Conservation (phyloP, 2,329 filamentous ascomycete genomes). For the Fusarium redolens region DNA sequence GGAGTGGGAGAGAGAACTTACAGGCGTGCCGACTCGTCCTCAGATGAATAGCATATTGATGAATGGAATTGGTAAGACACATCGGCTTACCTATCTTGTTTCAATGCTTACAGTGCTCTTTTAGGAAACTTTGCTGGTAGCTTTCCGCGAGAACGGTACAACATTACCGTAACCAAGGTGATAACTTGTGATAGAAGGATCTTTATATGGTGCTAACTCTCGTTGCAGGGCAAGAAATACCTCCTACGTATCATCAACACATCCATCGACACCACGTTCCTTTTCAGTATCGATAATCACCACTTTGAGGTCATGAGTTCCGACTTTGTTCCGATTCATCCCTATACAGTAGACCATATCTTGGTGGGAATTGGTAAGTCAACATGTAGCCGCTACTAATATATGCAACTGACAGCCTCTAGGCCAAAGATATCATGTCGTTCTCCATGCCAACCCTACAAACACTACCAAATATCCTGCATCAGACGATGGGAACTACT, state of each 20-base stretch:
- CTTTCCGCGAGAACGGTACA: constrained; percentile 3
- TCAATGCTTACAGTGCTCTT: not conserved
- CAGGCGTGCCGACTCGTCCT: not conserved
- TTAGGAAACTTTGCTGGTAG: constrained; percentile 6
- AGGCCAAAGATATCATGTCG: constrained; percentile 1
- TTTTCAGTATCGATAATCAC: not conserved
- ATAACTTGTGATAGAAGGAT: not conserved
- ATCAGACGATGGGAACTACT: not conserved
- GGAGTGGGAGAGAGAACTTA: constrained; percentile 4
- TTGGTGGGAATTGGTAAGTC: not conserved
- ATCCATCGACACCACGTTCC: not conserved
- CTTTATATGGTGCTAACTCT: no score
- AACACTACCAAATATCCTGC: not conserved
- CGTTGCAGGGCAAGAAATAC: not conserved
- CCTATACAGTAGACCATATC: not conserved
- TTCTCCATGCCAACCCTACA: not conserved
- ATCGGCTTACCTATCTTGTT: no score
- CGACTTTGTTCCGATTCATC: not conserved
- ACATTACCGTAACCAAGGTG: constrained; percentile 7
- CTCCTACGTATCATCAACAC: constrained; percentile 1
- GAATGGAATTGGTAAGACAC: not conserved
- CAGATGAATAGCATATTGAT: constrained; percentile 16
- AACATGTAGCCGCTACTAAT: no score
- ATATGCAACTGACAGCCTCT: not conserved
- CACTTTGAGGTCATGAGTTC: not conserved